phyloP scores from a whole-genome alignment of 2,329 filamentous ascomycete species.

The Venturia carpophila region DNA sequence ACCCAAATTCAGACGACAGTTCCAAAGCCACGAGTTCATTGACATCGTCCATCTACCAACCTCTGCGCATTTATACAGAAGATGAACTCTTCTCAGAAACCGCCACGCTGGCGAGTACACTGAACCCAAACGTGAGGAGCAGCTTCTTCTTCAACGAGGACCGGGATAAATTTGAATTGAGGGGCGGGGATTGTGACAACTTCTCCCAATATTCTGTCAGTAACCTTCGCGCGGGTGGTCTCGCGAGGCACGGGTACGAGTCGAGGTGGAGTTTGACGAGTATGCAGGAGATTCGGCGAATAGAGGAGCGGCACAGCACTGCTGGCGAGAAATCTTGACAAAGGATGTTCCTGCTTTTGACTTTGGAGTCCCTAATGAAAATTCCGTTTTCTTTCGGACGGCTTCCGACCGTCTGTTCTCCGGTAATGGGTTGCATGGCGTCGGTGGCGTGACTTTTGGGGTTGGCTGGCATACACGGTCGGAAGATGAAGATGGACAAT shows the following conservation, averaged over 20 bases:
- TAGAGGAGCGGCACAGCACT: neutral
- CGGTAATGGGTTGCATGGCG: neutral
- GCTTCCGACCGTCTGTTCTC: neutral
- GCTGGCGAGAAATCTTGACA: neutral
- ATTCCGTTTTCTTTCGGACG: neutral
- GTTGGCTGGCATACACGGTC: neutral
- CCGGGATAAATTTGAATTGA: neutral
- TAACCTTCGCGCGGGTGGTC: neutral
- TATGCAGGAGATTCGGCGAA: neutral
- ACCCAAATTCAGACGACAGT: neutral
- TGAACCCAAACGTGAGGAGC: neutral
- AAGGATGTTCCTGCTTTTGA: neutral
- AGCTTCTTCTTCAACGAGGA: constrained; percentile 3
- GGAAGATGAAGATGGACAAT: neutral
- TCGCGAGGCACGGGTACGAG: neutral
- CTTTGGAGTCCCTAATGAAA: neutral
- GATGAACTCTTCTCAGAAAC: constrained; percentile 17
- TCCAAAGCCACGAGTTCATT: neutral
- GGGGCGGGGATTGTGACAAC: neutral
- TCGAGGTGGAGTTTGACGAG: constrained; percentile 8
- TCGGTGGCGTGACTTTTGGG: neutral
- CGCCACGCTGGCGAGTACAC: constrained; percentile 11
- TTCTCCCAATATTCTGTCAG: neutral
- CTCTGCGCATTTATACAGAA: constrained; percentile 12
- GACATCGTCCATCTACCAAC: neutral